Base-by-base conservation (phyloP, 2,329 filamentous ascomycete species). In the Atkinsonella texensis region DNA sequence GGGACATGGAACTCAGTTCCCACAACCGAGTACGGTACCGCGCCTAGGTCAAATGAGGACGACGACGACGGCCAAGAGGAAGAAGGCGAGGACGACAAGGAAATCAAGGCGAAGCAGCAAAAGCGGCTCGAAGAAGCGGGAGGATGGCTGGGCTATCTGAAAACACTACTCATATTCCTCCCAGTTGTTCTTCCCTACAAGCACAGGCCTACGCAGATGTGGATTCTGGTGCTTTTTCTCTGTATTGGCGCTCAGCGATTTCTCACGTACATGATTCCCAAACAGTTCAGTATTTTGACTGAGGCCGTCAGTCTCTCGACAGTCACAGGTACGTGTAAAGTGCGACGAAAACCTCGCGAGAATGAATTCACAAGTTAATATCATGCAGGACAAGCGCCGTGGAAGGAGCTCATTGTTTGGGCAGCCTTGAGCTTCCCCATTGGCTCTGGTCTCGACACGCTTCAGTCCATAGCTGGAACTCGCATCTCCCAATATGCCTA, bases 401-500 rank as follows among this genome's bases (percentile, higher is more conserved):
- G 54, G 38, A 54, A 51, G 8, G 47, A 54, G 17, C 48, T 57
- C 4, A 23, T 54, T 1, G 42, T 50, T 13, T 56, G 52, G 48
- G 51, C 53, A 32, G 17, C 53, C 13, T 49, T 60, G 17, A 52
- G 57, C 18, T 56, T 58, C 35, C 56, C 55, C 11, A 32, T 56
- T 11, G 40, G 13, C 5, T 32, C 49, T n/a, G 23, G 35, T 2
- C 31, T 53, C 6, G 28, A 46, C 15, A 46, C 54, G 5, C 15
- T 59, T 1, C 38, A 53, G 15, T 41, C 44, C 45, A 49, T 58
- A 13, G 60, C 60, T 10, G 56, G 52, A 8, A 59, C 57, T 4
- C 57, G 60, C 20, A 56, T 62, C 33, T 57, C 57, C 23, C 58
- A 61, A 18, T 63, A 58, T 32, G 56, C 60, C 23, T 79, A 80